Evolutionary conservation across 352 stramenopile species (phyloP).

Genomic region (Pythium aristosporum): DNA sequence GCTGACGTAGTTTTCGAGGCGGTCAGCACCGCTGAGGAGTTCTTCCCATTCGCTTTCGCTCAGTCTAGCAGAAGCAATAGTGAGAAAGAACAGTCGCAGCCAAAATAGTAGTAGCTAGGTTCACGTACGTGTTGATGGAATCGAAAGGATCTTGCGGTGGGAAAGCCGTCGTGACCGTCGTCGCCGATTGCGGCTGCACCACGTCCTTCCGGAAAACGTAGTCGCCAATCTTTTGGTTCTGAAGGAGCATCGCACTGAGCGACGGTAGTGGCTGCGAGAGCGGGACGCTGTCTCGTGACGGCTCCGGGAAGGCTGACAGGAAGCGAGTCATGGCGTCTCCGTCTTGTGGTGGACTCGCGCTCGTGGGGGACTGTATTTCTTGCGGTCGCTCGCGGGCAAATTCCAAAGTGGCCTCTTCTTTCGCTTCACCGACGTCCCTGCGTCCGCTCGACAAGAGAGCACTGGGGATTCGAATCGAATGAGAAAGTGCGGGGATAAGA

Average conservation of each 20-base stretch:
- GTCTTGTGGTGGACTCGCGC: neutral
- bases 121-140: slow-evolving; percentile 1
- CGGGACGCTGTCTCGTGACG: neutral
- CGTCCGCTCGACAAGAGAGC: neutral
- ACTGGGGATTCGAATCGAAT: slow-evolving; percentile 1
- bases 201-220: neutral
- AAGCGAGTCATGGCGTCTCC: neutral
- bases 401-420: neutral
- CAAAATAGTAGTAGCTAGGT: neutral
- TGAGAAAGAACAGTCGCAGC: neutral
- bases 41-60: slow-evolving; percentile 52
- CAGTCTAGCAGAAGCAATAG: slow-evolving; percentile 18
- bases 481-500: slow-evolving; percentile 18
- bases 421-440: neutral
- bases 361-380: neutral
- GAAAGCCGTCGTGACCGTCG: neutral
- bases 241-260: slow-evolving; percentile 16
- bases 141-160: neutral
- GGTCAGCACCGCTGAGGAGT: slow-evolving; percentile 41
- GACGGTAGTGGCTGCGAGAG: slow-evolving; percentile 14
- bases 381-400: neutral
- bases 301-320: neutral
- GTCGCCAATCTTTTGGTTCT: neutral
- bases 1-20: slow-evolving; percentile 57
- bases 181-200: neutral